Evolutionary conservation across 805 yeast genomes (phyloP), one percentile per base, ranked within the genome.

Genomic region (Isabelozyma heimii): DNA sequence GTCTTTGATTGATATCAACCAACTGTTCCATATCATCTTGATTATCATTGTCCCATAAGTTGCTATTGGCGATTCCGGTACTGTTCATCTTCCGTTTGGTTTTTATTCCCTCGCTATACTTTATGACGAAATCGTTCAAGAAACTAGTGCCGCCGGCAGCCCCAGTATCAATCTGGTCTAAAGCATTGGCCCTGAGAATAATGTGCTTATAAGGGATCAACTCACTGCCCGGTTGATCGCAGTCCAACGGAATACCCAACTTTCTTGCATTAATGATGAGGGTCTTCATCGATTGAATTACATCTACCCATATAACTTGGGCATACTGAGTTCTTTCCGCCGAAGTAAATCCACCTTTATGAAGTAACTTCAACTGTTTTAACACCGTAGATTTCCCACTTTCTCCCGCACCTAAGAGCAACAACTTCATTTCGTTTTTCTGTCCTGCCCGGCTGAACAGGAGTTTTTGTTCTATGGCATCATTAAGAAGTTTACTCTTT

Each of bases 371-470:
- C 83, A 91, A 79, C 64, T 91, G 97, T 66, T 91, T 91, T 55
- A 91, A 70, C 6, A 91, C 96, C 0, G 98, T 91, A 2, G 96
- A 87, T 63, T 91, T 91, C 5, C 98, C 97, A 45, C 92, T 84
- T 63, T 91, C 98, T 4, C 97, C 98, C 0, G 98, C 89, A 40
- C 98, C 97, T 35, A 91, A 69, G n/a, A 92, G 73, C 38, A 92
- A 67, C 52, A 92, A 73, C 63, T 86, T 89, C 35, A 86, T 78
- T 55, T 81, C 85, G 51, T 81, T 80, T 57, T 76, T 81, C 42
- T 79, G 83, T 43, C 73, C 69, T 50, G 77, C 79, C 52, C 77
- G 80, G 37, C 54, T 80, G 52, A 75, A 68, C 52, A 75, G 77
- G 47, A 87, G 61, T 14, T 82, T 70, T 58, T 83, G 84, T 54